phyloP scores from a whole-genome alignment of 768 basidiomycete genomes.

The Tricholoma furcatifolium region DNA sequence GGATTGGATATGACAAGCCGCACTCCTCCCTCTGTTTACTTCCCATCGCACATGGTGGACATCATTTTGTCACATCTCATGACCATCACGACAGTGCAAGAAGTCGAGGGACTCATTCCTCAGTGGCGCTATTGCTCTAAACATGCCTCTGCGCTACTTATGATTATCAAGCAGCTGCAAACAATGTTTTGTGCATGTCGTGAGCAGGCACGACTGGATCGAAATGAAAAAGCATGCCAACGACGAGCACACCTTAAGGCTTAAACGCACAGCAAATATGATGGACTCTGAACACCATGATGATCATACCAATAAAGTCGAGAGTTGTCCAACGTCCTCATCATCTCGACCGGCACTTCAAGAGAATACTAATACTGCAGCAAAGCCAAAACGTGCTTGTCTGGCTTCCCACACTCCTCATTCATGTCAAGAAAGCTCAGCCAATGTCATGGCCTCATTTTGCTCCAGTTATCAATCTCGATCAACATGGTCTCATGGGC shows the following conservation, averaged over 20 bases:
- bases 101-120: not conserved
- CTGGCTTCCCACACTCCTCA: too few species aligned
- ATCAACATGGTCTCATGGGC: not conserved
- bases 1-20: not conserved
- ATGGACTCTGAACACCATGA: not conserved
- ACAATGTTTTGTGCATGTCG: not conserved
- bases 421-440: not conserved
- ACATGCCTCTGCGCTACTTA: not conserved
- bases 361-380: not conserved
- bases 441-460: not conserved
- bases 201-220: not conserved
- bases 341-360: not conserved
- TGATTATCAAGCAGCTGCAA: not conserved
- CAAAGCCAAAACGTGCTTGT: not conserved
- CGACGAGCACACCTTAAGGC: not conserved
- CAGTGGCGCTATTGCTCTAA: not conserved
- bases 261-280: not conserved
- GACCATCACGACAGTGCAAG: not conserved
- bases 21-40: not conserved
- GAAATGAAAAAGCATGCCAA: not conserved
- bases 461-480: constrained; percentile 2
- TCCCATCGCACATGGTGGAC: not conserved
- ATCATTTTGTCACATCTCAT: not conserved
- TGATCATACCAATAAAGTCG: not conserved
- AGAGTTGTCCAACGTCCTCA: not conserved